Evolutionary conservation across 108 stramenopile genomes (phyloP).

Genomic region (Cyclotella baltica): DNA sequence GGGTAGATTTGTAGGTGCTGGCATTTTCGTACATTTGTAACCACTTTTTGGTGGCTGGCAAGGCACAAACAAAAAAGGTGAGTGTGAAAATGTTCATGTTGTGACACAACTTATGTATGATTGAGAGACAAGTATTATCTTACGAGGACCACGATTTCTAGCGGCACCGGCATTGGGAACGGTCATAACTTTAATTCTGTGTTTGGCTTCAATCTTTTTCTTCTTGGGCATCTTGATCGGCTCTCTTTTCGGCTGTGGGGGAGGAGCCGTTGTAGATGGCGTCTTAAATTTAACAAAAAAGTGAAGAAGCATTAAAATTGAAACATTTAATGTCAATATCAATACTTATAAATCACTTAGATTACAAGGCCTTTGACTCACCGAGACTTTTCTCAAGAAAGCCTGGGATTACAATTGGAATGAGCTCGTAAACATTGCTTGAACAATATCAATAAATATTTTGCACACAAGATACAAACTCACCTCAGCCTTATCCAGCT

Average conservation of each 20-base stretch:
- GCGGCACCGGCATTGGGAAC: not conserved
- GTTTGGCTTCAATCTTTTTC: not conserved
- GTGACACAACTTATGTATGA: not conserved
- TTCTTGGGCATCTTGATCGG: conserved; percentile 10
- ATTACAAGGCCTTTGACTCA: not conserved
- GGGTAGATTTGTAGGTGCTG: conserved; percentile 7
- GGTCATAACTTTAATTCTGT: not conserved
- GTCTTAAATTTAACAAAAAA: not conserved
- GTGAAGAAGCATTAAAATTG: not conserved
- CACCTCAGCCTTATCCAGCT: conserved; percentile 16
- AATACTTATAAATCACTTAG: no score
- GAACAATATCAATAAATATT: not conserved
- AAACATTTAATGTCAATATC: no score
- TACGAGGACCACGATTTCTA: conserved; percentile 10
- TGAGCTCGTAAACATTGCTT: not conserved
- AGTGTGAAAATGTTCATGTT: not conserved
- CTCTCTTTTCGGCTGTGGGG: not conserved
- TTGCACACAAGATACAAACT: not conserved
- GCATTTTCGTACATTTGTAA: conserved; percentile 33
- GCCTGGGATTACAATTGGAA: not conserved
- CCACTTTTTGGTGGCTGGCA: conserved; percentile 48
- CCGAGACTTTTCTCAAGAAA: conserved; percentile 5
- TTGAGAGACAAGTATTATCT: not conserved
- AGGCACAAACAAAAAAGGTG: no score
- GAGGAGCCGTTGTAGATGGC: not conserved